Evolutionary conservation across 164 flowering plant species (phyloP).

Genomic region (Sextonia rubra): DNA sequence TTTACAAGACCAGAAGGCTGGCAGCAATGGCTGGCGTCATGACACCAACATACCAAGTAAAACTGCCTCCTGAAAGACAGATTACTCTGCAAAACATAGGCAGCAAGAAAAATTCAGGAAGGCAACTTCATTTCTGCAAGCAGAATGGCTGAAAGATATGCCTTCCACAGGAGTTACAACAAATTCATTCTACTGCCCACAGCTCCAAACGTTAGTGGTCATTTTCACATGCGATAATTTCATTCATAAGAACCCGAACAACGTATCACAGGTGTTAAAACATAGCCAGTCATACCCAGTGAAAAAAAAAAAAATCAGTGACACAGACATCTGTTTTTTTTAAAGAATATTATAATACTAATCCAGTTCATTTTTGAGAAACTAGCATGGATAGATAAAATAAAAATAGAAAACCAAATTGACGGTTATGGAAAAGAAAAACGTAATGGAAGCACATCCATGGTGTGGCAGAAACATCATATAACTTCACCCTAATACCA

Average conservation of each 20-base stretch:
- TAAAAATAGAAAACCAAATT: background rate
- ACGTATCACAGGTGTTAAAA: background rate
- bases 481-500: background rate
- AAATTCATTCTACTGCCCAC: background rate
- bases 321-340: background rate
- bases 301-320: background rate
- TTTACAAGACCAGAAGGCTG: background rate
- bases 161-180: background rate
- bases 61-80: constrained; percentile 4
- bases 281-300: background rate
- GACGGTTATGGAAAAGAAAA: background rate
- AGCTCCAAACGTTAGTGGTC: background rate
- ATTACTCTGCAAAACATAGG: constrained; percentile 6
- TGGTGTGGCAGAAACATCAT: background rate
- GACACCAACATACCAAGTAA: constrained; percentile 1
- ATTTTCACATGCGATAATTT: background rate
- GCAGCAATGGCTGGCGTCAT: background rate
- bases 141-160: background rate
- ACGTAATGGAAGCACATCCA: background rate
- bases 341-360: background rate
- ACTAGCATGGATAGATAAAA: no score
- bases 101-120: background rate
- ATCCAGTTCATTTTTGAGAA: background rate
- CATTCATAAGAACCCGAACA: background rate
- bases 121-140: constrained; percentile 3